Evolutionary conservation across 495 filamentous ascomycete species (phyloP), one percentile per base, ranked within the genome.

Genomic region (Penicillium salamii): DNA sequence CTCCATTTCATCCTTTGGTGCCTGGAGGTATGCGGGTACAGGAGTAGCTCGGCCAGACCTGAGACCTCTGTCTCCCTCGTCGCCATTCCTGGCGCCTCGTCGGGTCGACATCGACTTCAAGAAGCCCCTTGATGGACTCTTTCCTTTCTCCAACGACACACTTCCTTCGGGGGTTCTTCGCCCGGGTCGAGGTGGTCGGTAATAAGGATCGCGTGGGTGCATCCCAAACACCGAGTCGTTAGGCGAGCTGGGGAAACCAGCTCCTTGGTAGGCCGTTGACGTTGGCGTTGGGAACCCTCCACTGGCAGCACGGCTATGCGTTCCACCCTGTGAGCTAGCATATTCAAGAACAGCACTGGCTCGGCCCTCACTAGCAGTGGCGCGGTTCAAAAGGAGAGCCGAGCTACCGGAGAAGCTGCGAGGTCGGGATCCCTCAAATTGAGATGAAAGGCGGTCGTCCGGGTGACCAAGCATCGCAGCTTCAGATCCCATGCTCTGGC

Each of bases 341-440:
- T 72, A 66, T 12, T 79, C 78, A 44, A 74, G 63, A 3, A 69
- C 57, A 7, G 65, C 65, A 48, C 79, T 80, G 31, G 58, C 59
- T 18, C 74, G 68, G 18, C 68, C 71, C 19, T 81, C 78, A 46
- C 67, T 79, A 2, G 64, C 65, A 5, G 67, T 72, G 3, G 70
- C 71, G 46, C 81, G 77, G 46, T 79, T 80, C 29, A 92, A 68
- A 21, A 96, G 72, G 18, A 90, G 69, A 14, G 83, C 86, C 31
- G 90, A 90, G 65, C 88, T 95, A 1, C 85, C 89, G 6, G 90
- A 95, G 54, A 92, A 72, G 70, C 91, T 96, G 54, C 91, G 75
- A 7, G 88, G 71, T 32, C 89, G 79, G 9, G 84, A 86, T 13
- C 71, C 78, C 36, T 81, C 78, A 29, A 83, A 74, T 49, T 87